A percentile compares a stretch with the other conserved stretches of the same genome.
Evolutionary conservation across 495 filamentous ascomycete genomes (phyloP).

Genomic region (Podospora didyma): DNA sequence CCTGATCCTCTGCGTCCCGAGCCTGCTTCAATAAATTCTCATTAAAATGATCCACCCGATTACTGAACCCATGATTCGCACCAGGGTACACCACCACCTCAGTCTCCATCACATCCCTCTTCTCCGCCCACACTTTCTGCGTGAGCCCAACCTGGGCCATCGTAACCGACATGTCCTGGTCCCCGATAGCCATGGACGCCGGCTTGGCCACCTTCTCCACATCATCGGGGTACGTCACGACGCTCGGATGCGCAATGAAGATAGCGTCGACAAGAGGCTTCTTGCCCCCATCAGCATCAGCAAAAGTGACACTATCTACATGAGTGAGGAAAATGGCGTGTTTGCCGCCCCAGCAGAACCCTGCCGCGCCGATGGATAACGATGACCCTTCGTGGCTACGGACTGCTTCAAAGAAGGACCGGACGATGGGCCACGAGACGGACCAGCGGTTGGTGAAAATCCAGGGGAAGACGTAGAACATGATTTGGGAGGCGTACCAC

Average conservation of each 20-base stretch:
- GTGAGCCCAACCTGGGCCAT: background rate
- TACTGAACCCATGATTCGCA: background rate
- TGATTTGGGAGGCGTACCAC: constrained; percentile 8
- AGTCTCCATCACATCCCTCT: background rate
- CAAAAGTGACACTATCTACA: background rate
- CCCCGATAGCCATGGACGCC: constrained; percentile 18
- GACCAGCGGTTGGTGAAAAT: constrained; percentile 23
- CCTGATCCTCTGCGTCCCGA: background rate
- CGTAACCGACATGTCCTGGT: background rate
- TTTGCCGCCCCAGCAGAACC: constrained; percentile 27
- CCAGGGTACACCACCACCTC: background rate
- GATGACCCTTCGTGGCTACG: constrained; percentile 11
- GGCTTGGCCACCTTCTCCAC: constrained; percentile 16
- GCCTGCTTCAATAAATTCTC: background rate
- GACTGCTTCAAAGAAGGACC: constrained; percentile 3
- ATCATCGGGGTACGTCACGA: constrained; percentile 10
- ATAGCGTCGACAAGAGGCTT: constrained; percentile 19
- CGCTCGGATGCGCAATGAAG: constrained; percentile 20
- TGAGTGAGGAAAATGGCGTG: constrained; percentile 14
- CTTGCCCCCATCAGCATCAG: too few species aligned
- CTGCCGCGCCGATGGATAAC: constrained; percentile 13
- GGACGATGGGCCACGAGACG: constrained; percentile 26
- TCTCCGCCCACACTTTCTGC: background rate
- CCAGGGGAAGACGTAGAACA: constrained; percentile 20
- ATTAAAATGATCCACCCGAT: background rate